Percentiles rank a stretch among this genome's conserved stretches.
These are phyloP conservation scores for Nakaseomyces kungkrabaensis DNA, from an alignment of 1,139 yeast genomes.

Conservation along the genomic window DNA sequence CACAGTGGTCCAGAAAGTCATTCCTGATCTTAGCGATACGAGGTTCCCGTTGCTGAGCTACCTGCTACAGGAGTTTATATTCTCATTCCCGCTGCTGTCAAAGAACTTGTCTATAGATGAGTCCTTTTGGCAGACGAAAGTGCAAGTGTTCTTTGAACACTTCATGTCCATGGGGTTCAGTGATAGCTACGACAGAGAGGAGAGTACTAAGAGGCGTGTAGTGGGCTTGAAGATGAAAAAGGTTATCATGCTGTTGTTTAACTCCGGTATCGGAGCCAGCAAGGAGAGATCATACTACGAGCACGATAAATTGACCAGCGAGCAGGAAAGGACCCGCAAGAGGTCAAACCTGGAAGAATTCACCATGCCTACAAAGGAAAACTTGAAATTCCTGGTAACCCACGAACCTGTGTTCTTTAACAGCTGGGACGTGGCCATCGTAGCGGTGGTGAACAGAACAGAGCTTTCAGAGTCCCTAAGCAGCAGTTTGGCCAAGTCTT, in stretches of 20 bases:
- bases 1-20: neutral
- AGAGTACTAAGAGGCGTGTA: conserved; percentile 61
- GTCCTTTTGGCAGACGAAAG: conserved; percentile 65
- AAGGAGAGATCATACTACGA: conserved; percentile 45
- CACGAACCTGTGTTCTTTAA: conserved; percentile 42
- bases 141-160: conserved; percentile 71
- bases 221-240: conserved; percentile 51
- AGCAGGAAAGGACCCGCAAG: conserved; percentile 23
- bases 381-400: conserved; percentile 40
- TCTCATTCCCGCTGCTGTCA: conserved; percentile 66
- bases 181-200: conserved; percentile 61
- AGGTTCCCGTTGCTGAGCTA: conserved; percentile 60
- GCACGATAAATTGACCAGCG: conserved; percentile 26
- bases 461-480: neutral
- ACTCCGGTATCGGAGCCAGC: conserved; percentile 61
- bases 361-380: conserved; percentile 43
- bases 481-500: conserved; percentile 1
- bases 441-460: conserved; percentile 40
- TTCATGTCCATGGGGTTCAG: conserved; percentile 63
- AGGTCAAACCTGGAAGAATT: conserved; percentile 29
- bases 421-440: conserved; percentile 53
- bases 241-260: conserved; percentile 55
- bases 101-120: conserved; percentile 37
- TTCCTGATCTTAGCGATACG: conserved; percentile 10
- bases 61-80: conserved; percentile 51